Evolutionary conservation across 257 asterid species (phyloP).

Genomic region (Rubia yunnanensis): DNA sequence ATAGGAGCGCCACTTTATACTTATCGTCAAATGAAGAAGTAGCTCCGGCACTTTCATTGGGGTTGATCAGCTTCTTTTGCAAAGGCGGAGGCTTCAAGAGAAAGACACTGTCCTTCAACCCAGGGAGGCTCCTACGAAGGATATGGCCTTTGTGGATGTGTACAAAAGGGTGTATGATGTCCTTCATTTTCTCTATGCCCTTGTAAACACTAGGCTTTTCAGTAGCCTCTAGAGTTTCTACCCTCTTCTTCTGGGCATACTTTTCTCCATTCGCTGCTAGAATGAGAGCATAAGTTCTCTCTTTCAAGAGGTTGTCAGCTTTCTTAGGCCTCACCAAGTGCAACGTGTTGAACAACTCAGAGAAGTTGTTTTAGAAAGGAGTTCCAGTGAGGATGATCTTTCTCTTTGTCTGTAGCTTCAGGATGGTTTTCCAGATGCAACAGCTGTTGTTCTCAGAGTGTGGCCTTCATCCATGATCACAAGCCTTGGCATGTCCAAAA

Average conservation of each 20-base stretch:
- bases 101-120: constrained; percentile 41
- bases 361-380: constrained; percentile 58
- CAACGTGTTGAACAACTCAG: constrained; percentile 45
- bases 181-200: constrained; percentile 30
- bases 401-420: constrained; percentile 29
- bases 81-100: constrained; percentile 34
- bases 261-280: constrained; percentile 4
- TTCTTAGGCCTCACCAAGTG: constrained; percentile 39
- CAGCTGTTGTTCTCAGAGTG: constrained; percentile 43
- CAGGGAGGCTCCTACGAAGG: constrained; percentile 43
- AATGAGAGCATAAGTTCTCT: constrained; percentile 24
- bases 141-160: constrained; percentile 50
- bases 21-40: constrained; percentile 24
- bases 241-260: not conserved
- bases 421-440: constrained; percentile 41
- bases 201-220: constrained; percentile 13
- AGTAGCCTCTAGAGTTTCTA: not conserved
- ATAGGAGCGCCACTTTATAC: constrained; percentile 36
- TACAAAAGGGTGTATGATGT: constrained; percentile 41
- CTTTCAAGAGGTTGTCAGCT: constrained; percentile 27
- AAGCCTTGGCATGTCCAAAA: constrained; percentile 40
- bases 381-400: constrained; percentile 63
- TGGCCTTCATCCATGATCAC: constrained; percentile 67
- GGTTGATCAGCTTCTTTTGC: constrained; percentile 36
- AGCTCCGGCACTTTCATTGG: constrained; percentile 9